phyloP scores from a whole-genome alignment of 2,329 filamentous ascomycete genomes.

The Botrytis elliptica region DNA sequence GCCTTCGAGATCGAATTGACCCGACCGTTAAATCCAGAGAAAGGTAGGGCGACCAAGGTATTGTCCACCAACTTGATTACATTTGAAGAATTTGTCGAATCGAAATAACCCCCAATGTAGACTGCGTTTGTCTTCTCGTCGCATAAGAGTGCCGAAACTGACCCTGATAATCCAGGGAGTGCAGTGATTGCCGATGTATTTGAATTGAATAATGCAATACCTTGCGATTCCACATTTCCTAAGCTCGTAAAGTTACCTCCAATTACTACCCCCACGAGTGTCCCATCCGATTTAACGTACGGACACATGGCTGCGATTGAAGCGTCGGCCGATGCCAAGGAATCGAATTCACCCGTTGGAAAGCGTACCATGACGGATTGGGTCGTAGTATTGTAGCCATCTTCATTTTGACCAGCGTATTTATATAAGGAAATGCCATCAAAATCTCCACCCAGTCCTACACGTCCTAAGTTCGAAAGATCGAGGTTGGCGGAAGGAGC shows the following conservation, averaged over 20 bases:
- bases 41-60: slow-evolving; percentile 78
- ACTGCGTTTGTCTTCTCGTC: slow-evolving; percentile 75
- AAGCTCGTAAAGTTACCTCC: slow-evolving; percentile 96
- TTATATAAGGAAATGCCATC: slow-evolving; percentile 87
- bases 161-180: slow-evolving; percentile 78
- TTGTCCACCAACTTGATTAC: slow-evolving; percentile 76
- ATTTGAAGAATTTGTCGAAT: slow-evolving; percentile 77
- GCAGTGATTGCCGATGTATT: slow-evolving; percentile 67
- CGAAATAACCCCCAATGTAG: slow-evolving; percentile 88
- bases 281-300: slow-evolving; percentile 65
- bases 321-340: slow-evolving; percentile 74
- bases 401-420: slow-evolving; percentile 75
- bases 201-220: slow-evolving; percentile 79
- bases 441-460: slow-evolving; percentile 87
- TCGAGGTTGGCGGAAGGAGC: slow-evolving; percentile 73
- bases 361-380: slow-evolving; percentile 77
- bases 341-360: slow-evolving; percentile 80
- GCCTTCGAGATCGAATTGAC: slow-evolving; percentile 82
- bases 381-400: slow-evolving; percentile 64
- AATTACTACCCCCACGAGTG: slow-evolving; percentile 72
- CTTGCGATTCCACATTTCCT: slow-evolving; percentile 70
- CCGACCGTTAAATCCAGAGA: slow-evolving; percentile 91
- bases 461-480: slow-evolving; percentile 72
- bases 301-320: slow-evolving; percentile 87
- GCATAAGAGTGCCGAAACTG: slow-evolving; percentile 79